Base-by-base conservation (phyloP, 805 yeast species). In the Schizosaccharomyces osmophilus region DNA sequence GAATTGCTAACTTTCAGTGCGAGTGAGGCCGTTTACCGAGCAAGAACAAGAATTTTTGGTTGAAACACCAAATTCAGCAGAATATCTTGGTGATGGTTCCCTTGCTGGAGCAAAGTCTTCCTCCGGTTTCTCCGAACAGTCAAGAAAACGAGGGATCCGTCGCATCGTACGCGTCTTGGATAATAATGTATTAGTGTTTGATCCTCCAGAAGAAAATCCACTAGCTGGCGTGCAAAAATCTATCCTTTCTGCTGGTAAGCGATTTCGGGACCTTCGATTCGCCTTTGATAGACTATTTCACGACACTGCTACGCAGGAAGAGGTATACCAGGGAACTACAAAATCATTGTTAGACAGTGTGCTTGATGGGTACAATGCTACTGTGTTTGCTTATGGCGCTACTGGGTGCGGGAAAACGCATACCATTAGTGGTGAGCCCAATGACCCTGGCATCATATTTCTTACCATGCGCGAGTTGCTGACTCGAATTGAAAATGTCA, bases 371-470 rank as follows among this genome's bases (percentile, higher is more conserved):
- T 59, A 41, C 29, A 59, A 59, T 43, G 61, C 61, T 22, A 59
- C 61, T 11, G 61, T 59, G n/a, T 59, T 59, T 45, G 61, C 61
- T 19, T 59, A 59, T 29, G 61, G 61, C 4, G 61, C 61, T 59
- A 59, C 61, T 1, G 61, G 61, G 4, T 59, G 61, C 22, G 61
- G 61, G 9, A 59, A 59, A 29, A 59, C 61, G 13, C 61, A 59
- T 29, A 59, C 61, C 3, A 59, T 59, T 32, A 59, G 61, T 69
- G 80, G 81, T 0, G 64, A 73, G 22, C 65, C 72, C 1, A 67
- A 66, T 6, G 70, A 73, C 2, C 76, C 76, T 55, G 90, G 90
- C 0, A 73, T 84, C 70, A 81, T 84, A 36, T 84, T 87, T 2
- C 62, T 73, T 59, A 71, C 80, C 9, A 75, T 82, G 55, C 64